Evolutionary conservation across 768 basidiomycete species (phyloP).

Genomic region (Suillus subalutaceus): DNA sequence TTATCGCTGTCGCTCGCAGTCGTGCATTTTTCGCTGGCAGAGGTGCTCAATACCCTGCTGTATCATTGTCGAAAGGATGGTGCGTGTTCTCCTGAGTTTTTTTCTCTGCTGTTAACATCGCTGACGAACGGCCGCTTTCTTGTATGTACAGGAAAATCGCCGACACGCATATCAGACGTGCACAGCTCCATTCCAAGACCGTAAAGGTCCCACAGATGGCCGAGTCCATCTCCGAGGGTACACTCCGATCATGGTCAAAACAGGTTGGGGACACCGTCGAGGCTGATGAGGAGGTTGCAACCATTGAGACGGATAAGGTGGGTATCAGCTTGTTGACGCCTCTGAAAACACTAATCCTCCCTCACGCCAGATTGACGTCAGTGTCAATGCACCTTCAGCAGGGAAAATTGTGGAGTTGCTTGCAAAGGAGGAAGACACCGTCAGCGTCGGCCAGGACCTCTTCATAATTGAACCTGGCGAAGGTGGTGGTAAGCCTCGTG

Average conservation of each 20-base stretch:
- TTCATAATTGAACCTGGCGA: constrained; percentile 89
- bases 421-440: constrained; percentile 91
- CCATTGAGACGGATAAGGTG: constrained; percentile 99
- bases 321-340: constrained; percentile 17
- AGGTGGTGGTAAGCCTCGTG: constrained; percentile 44
- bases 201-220: constrained; percentile 99
- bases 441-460: constrained; percentile 92
- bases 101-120: constrained; percentile 7
- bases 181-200: constrained; percentile 80
- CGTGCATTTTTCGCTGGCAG: constrained; percentile 51
- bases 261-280: constrained; percentile 89
- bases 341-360: constrained; percentile 10
- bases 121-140: constrained; percentile 11
- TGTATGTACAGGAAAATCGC: constrained; percentile 46
- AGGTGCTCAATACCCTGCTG: constrained; percentile 32
- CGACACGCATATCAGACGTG: constrained; percentile 49
- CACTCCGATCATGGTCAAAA: constrained; percentile 92
- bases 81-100: constrained; percentile 32
- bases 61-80: constrained; percentile 52
- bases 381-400: constrained; percentile 89
- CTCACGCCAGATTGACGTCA: constrained; percentile 83
- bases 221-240: constrained; percentile 97
- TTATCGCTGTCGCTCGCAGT: constrained; percentile 65
- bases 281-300: constrained; percentile 94
- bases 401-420: constrained; percentile 90